Conservation (phyloP, 768 basidiomycete species). For the Cyathus striatus region DNA sequence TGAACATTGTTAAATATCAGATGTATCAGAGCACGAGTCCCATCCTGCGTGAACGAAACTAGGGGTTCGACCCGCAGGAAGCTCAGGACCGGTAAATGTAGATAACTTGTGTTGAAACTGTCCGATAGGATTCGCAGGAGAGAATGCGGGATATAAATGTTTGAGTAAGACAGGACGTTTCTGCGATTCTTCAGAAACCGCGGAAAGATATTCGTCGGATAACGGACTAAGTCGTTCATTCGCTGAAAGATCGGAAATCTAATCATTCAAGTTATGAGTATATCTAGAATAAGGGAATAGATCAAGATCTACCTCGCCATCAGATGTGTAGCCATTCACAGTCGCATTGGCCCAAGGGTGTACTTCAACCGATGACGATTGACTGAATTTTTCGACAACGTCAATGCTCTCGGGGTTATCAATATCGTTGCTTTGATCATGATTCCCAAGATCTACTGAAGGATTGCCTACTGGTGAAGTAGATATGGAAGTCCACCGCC, state of each 20-base stretch:
- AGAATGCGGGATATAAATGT: slow-evolving; percentile 19
- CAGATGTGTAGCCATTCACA: slow-evolving; percentile 7
- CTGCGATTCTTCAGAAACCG: too few relatives aligned
- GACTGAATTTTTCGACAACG: background rate
- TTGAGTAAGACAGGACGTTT: slow-evolving; percentile 14
- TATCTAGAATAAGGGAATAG: background rate
- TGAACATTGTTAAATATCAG: slow-evolving; percentile 24
- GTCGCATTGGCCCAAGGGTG: slow-evolving; percentile 7
- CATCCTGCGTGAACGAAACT: slow-evolving; percentile 53
- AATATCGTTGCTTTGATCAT: slow-evolving; percentile 1
- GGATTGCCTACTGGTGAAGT: slow-evolving; percentile 14
- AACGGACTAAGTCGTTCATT: slow-evolving; percentile 10
- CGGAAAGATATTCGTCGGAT: slow-evolving; percentile 13
- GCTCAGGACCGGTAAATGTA: slow-evolving; percentile 10
- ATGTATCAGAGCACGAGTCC: slow-evolving; percentile 45
- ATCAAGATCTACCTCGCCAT: slow-evolving; percentile 17
- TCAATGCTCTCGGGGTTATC: background rate
- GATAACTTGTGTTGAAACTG: slow-evolving; percentile 6
- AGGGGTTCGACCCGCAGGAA: slow-evolving; percentile 35
- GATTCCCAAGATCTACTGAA: slow-evolving; percentile 1
- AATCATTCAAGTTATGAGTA: background rate
- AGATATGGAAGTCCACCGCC: slow-evolving; percentile 48
- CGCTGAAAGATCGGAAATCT: slow-evolving; percentile 5
- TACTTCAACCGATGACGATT: background rate
- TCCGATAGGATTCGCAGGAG: background rate